Percentiles rank a stretch among this genome's conserved stretches.
Conservation (phyloP, 1,284 basidiomycete species). For the Moniliella sp. region DNA sequence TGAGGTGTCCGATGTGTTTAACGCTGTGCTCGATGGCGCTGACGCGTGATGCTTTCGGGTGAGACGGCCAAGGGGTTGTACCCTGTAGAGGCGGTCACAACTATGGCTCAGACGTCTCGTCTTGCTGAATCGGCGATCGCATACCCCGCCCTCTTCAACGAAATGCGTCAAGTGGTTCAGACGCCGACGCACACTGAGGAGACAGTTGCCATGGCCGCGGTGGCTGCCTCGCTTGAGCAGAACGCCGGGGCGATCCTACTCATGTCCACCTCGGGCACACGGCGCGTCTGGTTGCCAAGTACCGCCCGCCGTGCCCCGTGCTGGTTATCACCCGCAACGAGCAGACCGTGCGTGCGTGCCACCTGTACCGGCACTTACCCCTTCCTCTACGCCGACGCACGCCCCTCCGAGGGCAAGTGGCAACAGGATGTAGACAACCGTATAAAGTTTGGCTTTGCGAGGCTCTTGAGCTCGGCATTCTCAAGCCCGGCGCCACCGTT, state of each 20-base stretch:
- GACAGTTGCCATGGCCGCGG: constrained; percentile 77
- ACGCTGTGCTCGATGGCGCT: constrained; percentile 83
- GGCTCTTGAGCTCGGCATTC: constrained; percentile 63
- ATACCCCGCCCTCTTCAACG: constrained; percentile 69
- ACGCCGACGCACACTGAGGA: constrained; percentile 77
- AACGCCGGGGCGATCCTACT: constrained; percentile 73
- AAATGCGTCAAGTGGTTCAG: constrained; percentile 48
- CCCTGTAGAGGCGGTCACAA: constrained; percentile 74
- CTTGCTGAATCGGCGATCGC: constrained; percentile 80
- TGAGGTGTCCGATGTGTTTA: constrained; percentile 88
- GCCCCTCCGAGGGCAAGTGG: constrained; percentile 68
- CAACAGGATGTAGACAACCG: too few species aligned
- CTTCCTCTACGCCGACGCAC: constrained; percentile 79
- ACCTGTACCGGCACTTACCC: constrained; percentile 96
- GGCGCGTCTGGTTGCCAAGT: constrained; percentile 86
- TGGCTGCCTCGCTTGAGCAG: constrained; percentile 81
- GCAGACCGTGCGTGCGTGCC: constrained; percentile 87
- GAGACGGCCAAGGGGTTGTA: constrained; percentile 91
- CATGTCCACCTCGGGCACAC: too few species aligned
- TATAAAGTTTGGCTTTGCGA: constrained; percentile 58
- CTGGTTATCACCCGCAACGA: constrained; percentile 68
- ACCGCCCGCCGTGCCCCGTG: constrained; percentile 77
- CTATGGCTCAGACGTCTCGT: constrained; percentile 95
- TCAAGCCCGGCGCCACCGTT: constrained; percentile 69
- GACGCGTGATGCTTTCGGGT: constrained; percentile 94